Evolutionary conservation across 805 yeast genomes (phyloP).

Genomic region (Cyberlindnera subsufficiens): DNA sequence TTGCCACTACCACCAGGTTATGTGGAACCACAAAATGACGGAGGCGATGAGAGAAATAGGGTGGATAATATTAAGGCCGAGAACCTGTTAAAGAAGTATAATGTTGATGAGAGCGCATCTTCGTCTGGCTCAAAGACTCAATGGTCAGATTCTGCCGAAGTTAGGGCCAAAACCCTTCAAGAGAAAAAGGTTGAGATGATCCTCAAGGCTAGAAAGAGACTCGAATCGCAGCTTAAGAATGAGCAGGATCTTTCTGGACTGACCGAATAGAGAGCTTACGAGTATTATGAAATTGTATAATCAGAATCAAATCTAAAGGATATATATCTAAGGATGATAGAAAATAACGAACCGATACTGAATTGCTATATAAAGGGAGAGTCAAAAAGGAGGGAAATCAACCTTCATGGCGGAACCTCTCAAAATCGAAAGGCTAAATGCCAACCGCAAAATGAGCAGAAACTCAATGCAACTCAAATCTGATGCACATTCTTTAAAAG

Average conservation of each 20-base stretch:
- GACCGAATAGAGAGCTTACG: slow-evolving; percentile 1
- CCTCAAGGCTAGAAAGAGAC: slow-evolving; percentile 52
- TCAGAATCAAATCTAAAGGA: no score
- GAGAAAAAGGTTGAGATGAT: slow-evolving; percentile 54
- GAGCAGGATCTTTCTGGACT: slow-evolving; percentile 19
- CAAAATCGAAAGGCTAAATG: no score
- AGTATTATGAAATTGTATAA: background rate
- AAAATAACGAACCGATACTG: no score
- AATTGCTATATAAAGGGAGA: no score
- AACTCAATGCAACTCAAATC: no score
- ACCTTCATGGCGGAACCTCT: no score
- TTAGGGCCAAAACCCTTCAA: slow-evolving; percentile 37
- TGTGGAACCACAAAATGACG: slow-evolving; percentile 10
- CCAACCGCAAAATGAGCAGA: no score
- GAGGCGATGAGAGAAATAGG: slow-evolving; percentile 16
- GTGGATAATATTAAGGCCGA: slow-evolving; percentile 20
- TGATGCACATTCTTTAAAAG: no score
- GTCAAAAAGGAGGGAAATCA: no score
- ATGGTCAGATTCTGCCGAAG: slow-evolving; percentile 39
- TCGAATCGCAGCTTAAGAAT: slow-evolving; percentile 32
- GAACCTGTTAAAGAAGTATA: slow-evolving; percentile 37
- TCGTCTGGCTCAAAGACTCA: slow-evolving; percentile 15
- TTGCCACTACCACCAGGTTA: slow-evolving; percentile 51
- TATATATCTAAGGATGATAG: no score
- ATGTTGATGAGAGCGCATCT: slow-evolving; percentile 24